Base-by-base conservation (phyloP, 2,329 filamentous ascomycete genomes). In the Ploettnerulaceae sp. region DNA sequence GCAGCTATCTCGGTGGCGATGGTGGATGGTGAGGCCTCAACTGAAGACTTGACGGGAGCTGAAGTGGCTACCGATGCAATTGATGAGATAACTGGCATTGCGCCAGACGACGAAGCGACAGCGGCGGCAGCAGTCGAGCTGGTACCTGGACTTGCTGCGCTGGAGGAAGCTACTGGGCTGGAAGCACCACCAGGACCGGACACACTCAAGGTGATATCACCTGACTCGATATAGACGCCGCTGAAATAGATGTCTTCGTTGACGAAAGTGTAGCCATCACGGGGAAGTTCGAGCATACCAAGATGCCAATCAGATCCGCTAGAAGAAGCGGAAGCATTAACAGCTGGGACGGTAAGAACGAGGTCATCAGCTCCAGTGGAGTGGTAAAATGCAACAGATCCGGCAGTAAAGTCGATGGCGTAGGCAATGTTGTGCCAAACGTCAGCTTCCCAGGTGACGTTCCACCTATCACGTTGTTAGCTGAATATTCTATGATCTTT, bases 371-470 rank as follows among this genome's bases (percentile, higher is more conserved):
- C 68, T 29, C 81, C 82, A 14, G 77, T 82, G 0, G 81, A 85
- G 65, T 86, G 81, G 75, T 81, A 87, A 66, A 87, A 80, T 9
- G 74, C 76, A 22, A 88, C 81, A 4, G 73, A 79, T 55, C 74
- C 69, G 29, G 70, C 74, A 14, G 66, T 66, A 57, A 88, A 89
- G 68, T 87, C 76, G 48, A 86, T 84, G 61, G 80, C 82, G 58
- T 86, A 87, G 33, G 82, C 84, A 58, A 86, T 72, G 61, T 89
- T 89, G 65, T 89, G 83, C 84, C 84, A 87, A 6, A 80, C 76
- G 34, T 73, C 77, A 1, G 82, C 71, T 45, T 72, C 71, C 64
- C 82, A 81, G 51, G 76, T 70, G 1, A 73, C 72, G 57, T 74
- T 76, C 82, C 82, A 87, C 28, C 40, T 43, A n/a, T n/a, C 3